phyloP scores from a whole-genome alignment of 768 basidiomycete species.

The Kwoniella botswanensis region DNA sequence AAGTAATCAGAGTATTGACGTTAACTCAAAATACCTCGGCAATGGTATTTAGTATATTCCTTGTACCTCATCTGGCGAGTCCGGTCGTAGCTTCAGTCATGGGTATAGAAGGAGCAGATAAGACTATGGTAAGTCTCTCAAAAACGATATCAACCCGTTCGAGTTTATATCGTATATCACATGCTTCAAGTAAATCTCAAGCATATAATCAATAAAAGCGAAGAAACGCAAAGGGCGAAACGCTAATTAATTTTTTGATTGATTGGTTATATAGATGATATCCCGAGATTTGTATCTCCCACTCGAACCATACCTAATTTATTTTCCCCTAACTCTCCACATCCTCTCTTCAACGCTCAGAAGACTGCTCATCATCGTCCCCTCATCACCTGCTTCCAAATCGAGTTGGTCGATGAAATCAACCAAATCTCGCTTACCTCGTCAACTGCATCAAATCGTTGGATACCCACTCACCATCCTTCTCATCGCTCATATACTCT shows the following conservation, averaged over 20 bases:
- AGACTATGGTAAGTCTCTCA: conserved; percentile 69
- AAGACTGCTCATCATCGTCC: conserved; percentile 63
- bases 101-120: conserved; percentile 71
- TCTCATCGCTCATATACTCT: conserved; percentile 72
- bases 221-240: neutral
- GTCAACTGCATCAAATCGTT: conserved; percentile 62
- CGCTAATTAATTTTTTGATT: neutral
- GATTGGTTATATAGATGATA: conserved; percentile 64
- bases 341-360: conserved; percentile 66
- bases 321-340: conserved; percentile 72
- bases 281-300: conserved; percentile 88
- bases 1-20: conserved; percentile 61
- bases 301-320: conserved; percentile 69
- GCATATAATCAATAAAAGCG: too few relatives aligned
- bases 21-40: conserved; percentile 70
- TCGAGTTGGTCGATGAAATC: conserved; percentile 11
- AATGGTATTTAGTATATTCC: conserved; percentile 77
- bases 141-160: too few relatives aligned
- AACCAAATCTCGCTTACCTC: conserved; percentile 48
- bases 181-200: too few relatives aligned
- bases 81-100: conserved; percentile 74
- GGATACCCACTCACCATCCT: conserved; percentile 67
- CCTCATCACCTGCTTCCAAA: neutral
- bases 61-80: conserved; percentile 78
- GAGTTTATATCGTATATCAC: too few relatives aligned